Base-by-base conservation (phyloP, 805 yeast species). In the Myxozyma nipponensis region DNA sequence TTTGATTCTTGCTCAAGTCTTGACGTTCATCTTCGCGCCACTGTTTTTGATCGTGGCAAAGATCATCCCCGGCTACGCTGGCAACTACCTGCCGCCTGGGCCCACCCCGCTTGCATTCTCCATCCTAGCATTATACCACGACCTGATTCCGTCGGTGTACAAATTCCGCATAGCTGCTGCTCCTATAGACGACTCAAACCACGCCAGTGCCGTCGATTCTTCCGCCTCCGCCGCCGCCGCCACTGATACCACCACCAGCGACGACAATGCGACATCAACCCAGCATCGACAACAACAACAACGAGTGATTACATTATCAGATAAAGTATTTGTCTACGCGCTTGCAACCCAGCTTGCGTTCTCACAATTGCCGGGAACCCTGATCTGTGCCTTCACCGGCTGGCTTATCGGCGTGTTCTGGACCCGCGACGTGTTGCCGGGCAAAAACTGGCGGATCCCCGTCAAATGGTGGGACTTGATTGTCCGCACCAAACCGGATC, bases 361-460 rank as follows among this genome's bases (percentile, higher is more conserved):
- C n/a, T 47, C 66, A 9, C 68, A 67, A 42, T 62, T 67, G 1
- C 60, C 66, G 44, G 60, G 52, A n/a, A 59, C 66, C 35, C 25
- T 67, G 1, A 44, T 64, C 2, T 52, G 62, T 48, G 66, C 69
- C 0, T 22, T 62, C 3, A 21, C 63, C 3, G 76, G 76, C 1
- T 72, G 74, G 73, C 24, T 62, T 3, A 28, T 71, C 7, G 72
- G 73, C n/a, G 62, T 62, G n/a, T 51, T 69, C 32, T 49, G 73
- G 21, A 49, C 62, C 9, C 56, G 67, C 41, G 72, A 70, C 34
- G 46, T 72, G 3, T 35, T 72, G 0, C 75, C 75, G 3, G 72
- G 74, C 2, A 69, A 66, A 42, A 48, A 54, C 18, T 72, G 74
- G 72, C 62, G 75, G 53, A 45, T 72, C 19, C 74, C 75, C 26